Conservation (phyloP, 805 yeast species). For the Yarrowia deformans region DNA sequence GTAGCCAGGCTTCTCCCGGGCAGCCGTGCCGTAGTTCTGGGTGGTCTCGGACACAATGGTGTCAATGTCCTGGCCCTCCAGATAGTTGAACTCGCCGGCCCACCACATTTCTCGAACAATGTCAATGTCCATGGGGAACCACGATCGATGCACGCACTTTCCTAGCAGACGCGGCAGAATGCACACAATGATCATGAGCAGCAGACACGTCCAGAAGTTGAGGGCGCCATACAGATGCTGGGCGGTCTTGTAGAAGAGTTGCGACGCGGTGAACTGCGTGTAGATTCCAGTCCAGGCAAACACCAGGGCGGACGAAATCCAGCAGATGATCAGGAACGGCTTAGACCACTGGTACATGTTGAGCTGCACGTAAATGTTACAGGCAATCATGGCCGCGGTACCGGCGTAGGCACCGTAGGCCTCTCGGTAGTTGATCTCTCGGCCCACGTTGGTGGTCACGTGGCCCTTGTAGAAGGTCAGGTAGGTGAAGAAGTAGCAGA, state of each 20-base stretch:
- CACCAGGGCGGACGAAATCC: constrained; percentile 61
- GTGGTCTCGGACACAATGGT: constrained; percentile 27
- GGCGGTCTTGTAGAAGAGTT: constrained; percentile 72
- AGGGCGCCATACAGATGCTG: constrained; percentile 66
- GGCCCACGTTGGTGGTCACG: constrained; percentile 56
- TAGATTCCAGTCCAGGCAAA: constrained; percentile 85
- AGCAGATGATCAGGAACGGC: constrained; percentile 57
- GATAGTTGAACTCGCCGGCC: constrained; percentile 56
- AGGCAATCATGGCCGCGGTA: constrained; percentile 66
- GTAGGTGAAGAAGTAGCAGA: constrained; percentile 75
- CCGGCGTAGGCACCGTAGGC: constrained; percentile 73
- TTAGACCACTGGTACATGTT: constrained; percentile 82
- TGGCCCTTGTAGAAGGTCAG: constrained; percentile 58
- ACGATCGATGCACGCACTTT: constrained; percentile 57
- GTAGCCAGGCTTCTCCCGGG: constrained; percentile 17
- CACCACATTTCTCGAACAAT: constrained; percentile 68
- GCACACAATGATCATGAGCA: constrained; percentile 62
- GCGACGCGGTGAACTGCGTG: constrained; percentile 61
- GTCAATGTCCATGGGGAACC: constrained; percentile 75
- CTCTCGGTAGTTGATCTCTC: constrained; percentile 67
- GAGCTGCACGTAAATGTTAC: constrained; percentile 70
- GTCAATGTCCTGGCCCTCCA: constrained; percentile 30
- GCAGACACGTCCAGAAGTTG: constrained; percentile 68
- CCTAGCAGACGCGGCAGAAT: constrained; percentile 65
- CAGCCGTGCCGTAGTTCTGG: constrained; percentile 13